Conservation (phyloP, 345 rosid species). For the Hevea brasiliensis region DNA sequence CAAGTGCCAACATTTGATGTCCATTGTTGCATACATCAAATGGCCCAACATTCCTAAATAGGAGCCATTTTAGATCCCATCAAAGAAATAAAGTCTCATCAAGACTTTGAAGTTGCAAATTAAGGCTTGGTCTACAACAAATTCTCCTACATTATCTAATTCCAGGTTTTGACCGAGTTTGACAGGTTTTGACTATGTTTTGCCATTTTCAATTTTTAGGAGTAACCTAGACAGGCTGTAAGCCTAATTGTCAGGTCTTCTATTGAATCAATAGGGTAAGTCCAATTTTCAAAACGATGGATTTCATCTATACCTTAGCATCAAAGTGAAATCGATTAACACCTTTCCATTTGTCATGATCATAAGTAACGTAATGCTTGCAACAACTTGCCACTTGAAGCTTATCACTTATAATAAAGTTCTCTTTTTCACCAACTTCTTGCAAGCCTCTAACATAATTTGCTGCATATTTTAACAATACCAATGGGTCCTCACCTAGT, state of each 20-base stretch:
- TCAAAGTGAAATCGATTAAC: conserved; percentile 73
- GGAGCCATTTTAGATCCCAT: conserved; percentile 42
- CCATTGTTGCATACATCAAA: conserved; percentile 44
- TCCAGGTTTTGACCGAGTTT: too few species aligned
- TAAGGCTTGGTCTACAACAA: conserved; percentile 45
- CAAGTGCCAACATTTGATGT: conserved; percentile 39
- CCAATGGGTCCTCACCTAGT: conserved; percentile 87
- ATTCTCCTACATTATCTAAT: conserved; percentile 43
- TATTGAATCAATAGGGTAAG: too few species aligned
- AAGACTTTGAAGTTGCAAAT: conserved; percentile 40
- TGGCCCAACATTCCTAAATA: conserved; percentile 47
- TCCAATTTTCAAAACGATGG: too few species aligned
- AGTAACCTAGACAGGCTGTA: too few species aligned
- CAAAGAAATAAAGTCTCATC: conserved; percentile 56
- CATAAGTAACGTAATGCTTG: conserved; percentile 90
- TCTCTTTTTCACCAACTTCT: conserved; percentile 46
- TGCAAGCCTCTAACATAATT: conserved; percentile 82
- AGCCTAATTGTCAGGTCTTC: too few species aligned
- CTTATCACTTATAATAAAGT: conserved; percentile 22
- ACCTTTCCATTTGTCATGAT: conserved; percentile 85
- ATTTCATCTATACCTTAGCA: conserved; percentile 46
- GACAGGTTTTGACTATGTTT: too few species aligned
- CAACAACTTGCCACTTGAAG: conserved; percentile 82
- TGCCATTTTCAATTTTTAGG: too few species aligned
- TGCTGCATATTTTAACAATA: conserved; percentile 71